Percentiles rank a stretch among this genome's conserved stretches.
These are phyloP conservation scores for Cordyceps fumosorosea DNA, from an alignment of 2,329 filamentous ascomycete genomes.

Conservation along the genomic window DNA sequence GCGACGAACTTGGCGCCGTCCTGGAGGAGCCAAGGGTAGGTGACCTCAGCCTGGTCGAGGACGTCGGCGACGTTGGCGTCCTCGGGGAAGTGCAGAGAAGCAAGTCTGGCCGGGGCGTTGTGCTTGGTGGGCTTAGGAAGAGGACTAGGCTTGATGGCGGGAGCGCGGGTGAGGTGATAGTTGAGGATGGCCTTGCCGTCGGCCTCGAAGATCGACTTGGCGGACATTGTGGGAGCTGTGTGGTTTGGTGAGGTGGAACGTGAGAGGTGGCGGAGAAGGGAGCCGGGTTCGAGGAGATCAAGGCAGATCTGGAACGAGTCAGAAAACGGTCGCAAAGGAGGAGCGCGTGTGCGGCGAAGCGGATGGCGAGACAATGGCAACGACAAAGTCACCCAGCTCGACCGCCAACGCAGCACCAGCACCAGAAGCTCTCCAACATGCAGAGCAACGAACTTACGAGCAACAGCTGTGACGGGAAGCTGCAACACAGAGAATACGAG, in stretches of 20 bases:
- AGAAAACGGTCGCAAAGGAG: slow-evolving; percentile 7
- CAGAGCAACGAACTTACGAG: background rate
- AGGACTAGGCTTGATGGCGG: slow-evolving; percentile 96
- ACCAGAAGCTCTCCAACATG: background rate
- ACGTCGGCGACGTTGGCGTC: slow-evolving; percentile 76
- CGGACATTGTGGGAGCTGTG: slow-evolving; percentile 34
- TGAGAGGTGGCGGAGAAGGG: slow-evolving; percentile 15
- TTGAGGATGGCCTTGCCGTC: slow-evolving; percentile 99
- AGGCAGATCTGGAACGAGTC: slow-evolving; percentile 1
- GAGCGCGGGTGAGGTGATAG: slow-evolving; percentile 98
- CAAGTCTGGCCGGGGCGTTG: slow-evolving; percentile 87
- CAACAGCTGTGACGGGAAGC: background rate
- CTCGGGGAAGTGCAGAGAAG: slow-evolving; percentile 87
- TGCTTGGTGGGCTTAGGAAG: slow-evolving; percentile 78
- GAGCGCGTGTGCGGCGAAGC: background rate
- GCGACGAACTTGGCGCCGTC: slow-evolving; percentile 88
- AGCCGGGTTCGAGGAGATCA: background rate
- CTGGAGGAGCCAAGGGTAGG: slow-evolving; percentile 90
- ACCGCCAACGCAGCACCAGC: background rate
- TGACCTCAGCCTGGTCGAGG: slow-evolving; percentile 91
- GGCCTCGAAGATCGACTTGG: slow-evolving; percentile 97
- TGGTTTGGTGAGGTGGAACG: slow-evolving; percentile 17
- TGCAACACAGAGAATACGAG: background rate
- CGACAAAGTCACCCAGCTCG: background rate
- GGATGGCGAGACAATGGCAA: background rate